Conservation (phyloP, 2,329 filamentous ascomycete species). For the Arthrobotrys musiformis region DNA sequence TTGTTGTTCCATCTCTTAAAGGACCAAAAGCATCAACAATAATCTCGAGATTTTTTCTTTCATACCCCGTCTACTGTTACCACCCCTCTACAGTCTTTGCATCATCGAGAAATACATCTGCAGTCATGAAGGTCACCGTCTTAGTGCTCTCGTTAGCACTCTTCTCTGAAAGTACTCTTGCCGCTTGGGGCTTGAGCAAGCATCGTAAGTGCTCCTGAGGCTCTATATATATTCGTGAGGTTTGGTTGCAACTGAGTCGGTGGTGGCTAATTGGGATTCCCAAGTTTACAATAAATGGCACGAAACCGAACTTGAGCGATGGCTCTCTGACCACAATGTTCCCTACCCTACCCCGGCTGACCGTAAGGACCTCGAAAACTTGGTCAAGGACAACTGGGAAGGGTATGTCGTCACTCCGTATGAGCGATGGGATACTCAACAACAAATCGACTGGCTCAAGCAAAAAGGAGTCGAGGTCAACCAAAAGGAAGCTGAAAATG, state of each 20-base stretch:
- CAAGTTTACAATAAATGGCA: slow-evolving; percentile 97
- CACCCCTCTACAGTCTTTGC: slow-evolving; percentile 6
- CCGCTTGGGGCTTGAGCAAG: slow-evolving; percentile 54
- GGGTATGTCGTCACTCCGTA: slow-evolving; percentile 78
- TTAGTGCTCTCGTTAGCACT: slow-evolving; percentile 54
- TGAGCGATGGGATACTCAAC: slow-evolving; percentile 77
- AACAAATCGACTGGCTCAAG: slow-evolving; percentile 75
- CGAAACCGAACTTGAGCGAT: slow-evolving; percentile 94
- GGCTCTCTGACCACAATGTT: slow-evolving; percentile 91
- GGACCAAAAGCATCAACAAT: background rate
- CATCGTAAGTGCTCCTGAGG: slow-evolving; percentile 31
- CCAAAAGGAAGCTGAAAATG: slow-evolving; percentile 73
- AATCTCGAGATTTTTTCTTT: background rate
- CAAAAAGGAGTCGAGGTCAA: slow-evolving; percentile 77
- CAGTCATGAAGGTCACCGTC: slow-evolving; percentile 54
- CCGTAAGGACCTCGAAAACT: slow-evolving; percentile 89
- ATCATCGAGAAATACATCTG: background rate
- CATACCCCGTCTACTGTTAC: background rate
- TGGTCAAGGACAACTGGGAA: slow-evolving; percentile 93
- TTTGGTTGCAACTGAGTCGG: background rate
- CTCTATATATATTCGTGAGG: background rate
- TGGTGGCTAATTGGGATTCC: background rate
- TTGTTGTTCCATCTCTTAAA: background rate
- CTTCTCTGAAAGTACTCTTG: slow-evolving; percentile 39
- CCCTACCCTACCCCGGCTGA: slow-evolving; percentile 90